A percentile compares a stretch with the other conserved stretches of the same genome.
Evolutionary conservation across 1,284 basidiomycete species (phyloP).

Genomic region (Moesziomyces sp.): DNA sequence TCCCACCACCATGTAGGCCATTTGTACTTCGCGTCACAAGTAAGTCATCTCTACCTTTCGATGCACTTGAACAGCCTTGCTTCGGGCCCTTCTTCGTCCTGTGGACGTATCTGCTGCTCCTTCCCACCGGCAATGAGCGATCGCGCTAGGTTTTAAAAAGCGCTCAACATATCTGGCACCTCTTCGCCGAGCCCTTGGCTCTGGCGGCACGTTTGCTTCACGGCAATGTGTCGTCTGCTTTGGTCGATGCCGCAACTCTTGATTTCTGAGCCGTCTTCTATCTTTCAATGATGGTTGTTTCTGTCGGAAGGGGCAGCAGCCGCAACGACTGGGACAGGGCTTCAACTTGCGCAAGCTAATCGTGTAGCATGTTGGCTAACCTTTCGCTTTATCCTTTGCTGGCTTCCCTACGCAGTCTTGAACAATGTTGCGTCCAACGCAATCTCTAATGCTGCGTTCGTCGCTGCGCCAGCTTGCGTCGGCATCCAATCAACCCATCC

Average conservation of each 20-base stretch:
- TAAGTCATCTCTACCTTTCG: not conserved
- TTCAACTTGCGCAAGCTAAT: not conserved
- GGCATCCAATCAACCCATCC: slow-evolving; percentile 41
- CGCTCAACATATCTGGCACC: slow-evolving; percentile 56
- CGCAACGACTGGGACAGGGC: too few species aligned
- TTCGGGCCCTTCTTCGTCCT: not conserved
- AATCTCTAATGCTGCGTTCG: slow-evolving; percentile 12
- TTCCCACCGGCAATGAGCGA: slow-evolving; percentile 51
- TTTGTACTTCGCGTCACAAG: slow-evolving; percentile 3
- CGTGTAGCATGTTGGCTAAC: slow-evolving; percentile 6
- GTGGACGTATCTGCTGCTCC: not conserved
- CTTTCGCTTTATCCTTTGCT: not conserved
- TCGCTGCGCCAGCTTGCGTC: slow-evolving; percentile 26
- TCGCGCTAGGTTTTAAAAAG: slow-evolving; percentile 56
- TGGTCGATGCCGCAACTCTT: slow-evolving; percentile 55
- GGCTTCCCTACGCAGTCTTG: not conserved
- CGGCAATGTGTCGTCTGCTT: slow-evolving; percentile 14
- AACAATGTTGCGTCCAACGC: slow-evolving; percentile 34
- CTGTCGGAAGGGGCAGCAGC: not conserved
- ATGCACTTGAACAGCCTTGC: too few species aligned
- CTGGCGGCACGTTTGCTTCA: slow-evolving; percentile 4
- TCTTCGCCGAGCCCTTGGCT: slow-evolving; percentile 56
- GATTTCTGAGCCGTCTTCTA: slow-evolving; percentile 46
- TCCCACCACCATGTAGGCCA: slow-evolving; percentile 17
- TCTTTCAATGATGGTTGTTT: not conserved